A percentile compares a stretch with the other conserved stretches of the same genome.
phyloP scores from a whole-genome alignment of 2,329 filamentous ascomycete species.

The Paraphoma chrysanthemicola region DNA sequence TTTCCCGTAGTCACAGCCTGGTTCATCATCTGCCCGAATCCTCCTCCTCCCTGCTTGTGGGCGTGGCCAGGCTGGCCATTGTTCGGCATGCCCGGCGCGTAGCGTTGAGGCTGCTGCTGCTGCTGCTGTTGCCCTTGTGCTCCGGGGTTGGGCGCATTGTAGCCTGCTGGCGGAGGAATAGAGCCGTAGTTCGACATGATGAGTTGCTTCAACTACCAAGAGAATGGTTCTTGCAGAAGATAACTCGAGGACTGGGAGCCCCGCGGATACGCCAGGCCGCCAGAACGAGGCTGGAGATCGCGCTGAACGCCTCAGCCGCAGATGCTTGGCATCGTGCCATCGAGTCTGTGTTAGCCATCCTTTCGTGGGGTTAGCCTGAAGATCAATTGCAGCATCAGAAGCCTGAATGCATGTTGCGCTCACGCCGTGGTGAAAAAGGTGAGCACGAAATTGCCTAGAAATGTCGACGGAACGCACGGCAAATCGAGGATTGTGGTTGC shows the following conservation, averaged over 20 bases:
- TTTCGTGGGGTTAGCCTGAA: not conserved
- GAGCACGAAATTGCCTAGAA: not conserved
- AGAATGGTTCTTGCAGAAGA: not conserved
- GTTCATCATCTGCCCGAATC: constrained; percentile 42
- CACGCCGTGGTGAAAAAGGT: not conserved
- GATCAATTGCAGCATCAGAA: not conserved
- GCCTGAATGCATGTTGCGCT: not conserved
- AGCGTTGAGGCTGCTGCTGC: constrained; percentile 29
- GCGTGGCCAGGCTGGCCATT: constrained; percentile 18
- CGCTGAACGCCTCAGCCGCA: constrained; percentile 18
- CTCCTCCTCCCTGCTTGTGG: constrained; percentile 28
- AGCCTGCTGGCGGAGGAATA: constrained; percentile 31
- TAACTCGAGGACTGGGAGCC: not conserved
- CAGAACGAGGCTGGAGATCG: constrained; percentile 4
- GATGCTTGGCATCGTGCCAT: constrained; percentile 16
- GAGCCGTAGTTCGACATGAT: constrained; percentile 44
- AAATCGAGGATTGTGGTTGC: not conserved
- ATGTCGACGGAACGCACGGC: not conserved
- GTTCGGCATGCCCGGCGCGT: constrained; percentile 18
- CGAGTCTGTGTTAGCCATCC: constrained; percentile 9
- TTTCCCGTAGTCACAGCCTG: constrained; percentile 46
- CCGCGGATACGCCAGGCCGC: constrained; percentile 1
- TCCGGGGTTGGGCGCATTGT: constrained; percentile 31
- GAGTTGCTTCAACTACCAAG: not conserved
- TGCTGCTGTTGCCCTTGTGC: constrained; percentile 18